Evolutionary conservation across 2,329 filamentous ascomycete genomes (phyloP).

Genomic region (Rutstroemia sp.): DNA sequence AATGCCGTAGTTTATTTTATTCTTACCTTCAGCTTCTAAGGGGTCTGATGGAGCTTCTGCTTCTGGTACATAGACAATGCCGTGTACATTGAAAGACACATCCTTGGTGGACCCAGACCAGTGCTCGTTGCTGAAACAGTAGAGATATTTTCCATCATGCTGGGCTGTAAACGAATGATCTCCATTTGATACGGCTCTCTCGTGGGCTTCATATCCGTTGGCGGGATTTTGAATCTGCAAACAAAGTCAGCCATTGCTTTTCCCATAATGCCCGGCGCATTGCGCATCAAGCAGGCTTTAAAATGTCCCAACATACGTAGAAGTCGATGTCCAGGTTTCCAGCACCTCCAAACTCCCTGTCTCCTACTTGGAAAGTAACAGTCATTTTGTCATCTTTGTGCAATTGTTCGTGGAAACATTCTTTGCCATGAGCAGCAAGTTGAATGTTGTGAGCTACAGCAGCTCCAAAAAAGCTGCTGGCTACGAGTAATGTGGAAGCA

Average conservation of each 20-base stretch:
- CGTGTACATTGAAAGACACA: slow-evolving; percentile 98
- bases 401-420: slow-evolving; percentile 94
- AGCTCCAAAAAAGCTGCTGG: slow-evolving; percentile 38
- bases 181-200: slow-evolving; percentile 77
- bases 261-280: background rate
- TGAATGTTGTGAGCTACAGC: slow-evolving; percentile 88
- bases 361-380: slow-evolving; percentile 95
- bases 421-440: slow-evolving; percentile 82
- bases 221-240: slow-evolving; percentile 68
- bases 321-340: slow-evolving; percentile 97
- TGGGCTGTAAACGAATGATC: slow-evolving; percentile 87
- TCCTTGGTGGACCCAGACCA: slow-evolving; percentile 96
- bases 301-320: slow-evolving; percentile 60
- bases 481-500: slow-evolving; percentile 24
- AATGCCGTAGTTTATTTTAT: background rate
- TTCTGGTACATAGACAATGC: slow-evolving; percentile 94
- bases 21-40: slow-evolving; percentile 77
- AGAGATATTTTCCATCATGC: slow-evolving; percentile 81
- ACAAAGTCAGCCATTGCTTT: slow-evolving; percentile 13
- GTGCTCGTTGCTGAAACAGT: slow-evolving; percentile 99
- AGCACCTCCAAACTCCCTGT: slow-evolving; percentile 88
- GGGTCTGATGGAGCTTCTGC: slow-evolving; percentile 77
- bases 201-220: slow-evolving; percentile 68
- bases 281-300: background rate
- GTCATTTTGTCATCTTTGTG: slow-evolving; percentile 97